Base-by-base conservation (phyloP, 2,329 filamentous ascomycete genomes). In the Fusarium bulbicola region DNA sequence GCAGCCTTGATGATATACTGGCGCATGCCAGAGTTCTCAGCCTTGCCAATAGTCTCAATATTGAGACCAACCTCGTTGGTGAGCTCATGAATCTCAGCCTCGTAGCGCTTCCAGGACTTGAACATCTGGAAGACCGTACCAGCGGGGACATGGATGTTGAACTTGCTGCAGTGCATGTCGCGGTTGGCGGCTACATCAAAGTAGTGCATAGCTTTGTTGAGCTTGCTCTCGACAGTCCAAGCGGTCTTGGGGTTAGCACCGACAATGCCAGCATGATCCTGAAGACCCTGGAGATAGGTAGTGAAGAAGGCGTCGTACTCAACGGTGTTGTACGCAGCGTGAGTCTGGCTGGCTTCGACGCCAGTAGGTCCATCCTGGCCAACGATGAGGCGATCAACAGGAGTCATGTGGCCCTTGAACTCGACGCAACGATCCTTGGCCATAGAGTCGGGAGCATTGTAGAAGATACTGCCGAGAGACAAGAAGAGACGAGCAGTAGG, bases 41-140 rank as follows among this genome's bases (percentile, higher is more conserved):
- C 65, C 61, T 77, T 74, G 14, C 74, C 74, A 16, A 78, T 67
- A 16, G 62, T 72, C 53, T 73, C 58, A 39, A 77, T 68, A 3
- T 30, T 6, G 4, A 78, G 68, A 20, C 69, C 73, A 11, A 68
- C 54, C 24, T 60, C 34, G 18, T 53, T 54, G 3, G 71, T 65
- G 3, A 77, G 65, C 1, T 63, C 9, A 8, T 70, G 59, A 5
- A 78, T 68, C 5, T 77, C 61, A 0, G 1, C 39, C 30, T 76
- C 64, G 8, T n/a, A 42, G 8, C 73, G 74, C 70, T 78, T 78
- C 76, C 76, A 78, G 14, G 75, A 77, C 12, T 65, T 65, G 36
- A 78, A 77, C 74, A 78, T 76, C 34, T 63, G 49, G 72, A 64
- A 78, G 3, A 30, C 18, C 2, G 67, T 68, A 0, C 72, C 74